phyloP scores from a whole-genome alignment of 306 rosid genomes.

The Dalbergia cultrata region DNA sequence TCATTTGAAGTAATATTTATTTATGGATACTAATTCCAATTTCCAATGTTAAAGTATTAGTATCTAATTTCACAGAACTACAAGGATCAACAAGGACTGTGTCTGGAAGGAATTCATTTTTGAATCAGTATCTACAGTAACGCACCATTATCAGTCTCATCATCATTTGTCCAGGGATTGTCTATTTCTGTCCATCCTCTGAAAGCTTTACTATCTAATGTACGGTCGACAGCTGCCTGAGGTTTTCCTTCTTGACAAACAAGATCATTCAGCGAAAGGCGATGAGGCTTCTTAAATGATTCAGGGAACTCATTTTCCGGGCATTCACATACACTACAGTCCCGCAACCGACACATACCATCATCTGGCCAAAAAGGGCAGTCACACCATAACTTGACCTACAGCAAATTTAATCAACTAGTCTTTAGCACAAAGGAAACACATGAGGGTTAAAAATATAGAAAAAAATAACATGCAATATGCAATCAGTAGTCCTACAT shows the following conservation, averaged over 20 bases:
- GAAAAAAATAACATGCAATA: conserved; percentile 26
- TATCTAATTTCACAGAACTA: conserved; percentile 15
- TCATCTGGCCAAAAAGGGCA: conserved; percentile 99
- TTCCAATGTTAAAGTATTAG: conserved; percentile 5
- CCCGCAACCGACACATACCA: conserved; percentile 98
- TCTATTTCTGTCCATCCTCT: conserved; percentile 90
- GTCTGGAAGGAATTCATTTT: conserved; percentile 20
- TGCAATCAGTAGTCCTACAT: neutral
- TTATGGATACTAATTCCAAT: conserved; percentile 23
- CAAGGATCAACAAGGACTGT: conserved; percentile 13
- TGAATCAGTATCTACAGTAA: conserved; percentile 30
- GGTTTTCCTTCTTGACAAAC: conserved; percentile 99
- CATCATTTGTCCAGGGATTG: conserved; percentile 95
- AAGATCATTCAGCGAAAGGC: conserved; percentile 72
- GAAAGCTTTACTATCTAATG: conserved; percentile 82
- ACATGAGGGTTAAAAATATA: neutral
- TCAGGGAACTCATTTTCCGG: conserved; percentile 92
- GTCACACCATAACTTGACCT: conserved; percentile 96
- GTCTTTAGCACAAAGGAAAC: conserved; percentile 27
- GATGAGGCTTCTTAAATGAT: conserved; percentile 73
- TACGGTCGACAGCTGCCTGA: conserved; percentile 94
- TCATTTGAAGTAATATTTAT: conserved; percentile 27
- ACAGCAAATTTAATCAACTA: conserved; percentile 34
- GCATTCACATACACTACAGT: conserved; percentile 98
- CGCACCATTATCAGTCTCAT: conserved; percentile 91